These are phyloP conservation scores for Amaranthus cruentus DNA, from an alignment of 148 eudicot species.

Conservation along the genomic window DNA sequence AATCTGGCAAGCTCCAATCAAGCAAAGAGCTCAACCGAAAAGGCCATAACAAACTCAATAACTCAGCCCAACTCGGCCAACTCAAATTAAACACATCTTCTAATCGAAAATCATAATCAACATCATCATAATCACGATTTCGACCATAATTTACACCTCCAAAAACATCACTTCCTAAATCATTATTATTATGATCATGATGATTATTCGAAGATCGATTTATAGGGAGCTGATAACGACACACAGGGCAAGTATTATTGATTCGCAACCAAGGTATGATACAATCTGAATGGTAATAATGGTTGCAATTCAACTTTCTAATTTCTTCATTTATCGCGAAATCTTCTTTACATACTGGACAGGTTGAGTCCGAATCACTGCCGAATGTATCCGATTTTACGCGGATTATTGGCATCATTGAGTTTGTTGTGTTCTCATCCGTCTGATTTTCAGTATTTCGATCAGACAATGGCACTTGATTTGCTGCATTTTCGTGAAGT, in stretches of 20 bases:
- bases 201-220: background rate
- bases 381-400: slow-evolving; percentile 14
- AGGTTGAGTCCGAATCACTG: slow-evolving; percentile 23
- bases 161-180: background rate
- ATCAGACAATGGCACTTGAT: background rate
- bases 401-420: background rate
- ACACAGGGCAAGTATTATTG: slow-evolving; percentile 69
- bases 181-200: background rate
- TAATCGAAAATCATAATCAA: slow-evolving; percentile 17
- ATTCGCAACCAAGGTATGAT: slow-evolving; percentile 64
- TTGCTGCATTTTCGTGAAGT: background rate
- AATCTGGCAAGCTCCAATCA: slow-evolving; percentile 29
- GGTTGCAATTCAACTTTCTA: slow-evolving; percentile 48
- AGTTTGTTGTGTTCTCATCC: too few relatives aligned
- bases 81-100: slow-evolving; percentile 25
- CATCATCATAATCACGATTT: background rate
- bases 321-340: slow-evolving; percentile 42
- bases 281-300: slow-evolving; percentile 60
- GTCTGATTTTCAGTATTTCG: background rate
- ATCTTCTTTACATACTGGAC: slow-evolving; percentile 75
- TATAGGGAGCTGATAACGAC: slow-evolving; percentile 46
- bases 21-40: slow-evolving; percentile 27
- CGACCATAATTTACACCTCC: slow-evolving; percentile 1
- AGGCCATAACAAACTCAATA: slow-evolving; percentile 48
- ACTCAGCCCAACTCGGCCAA: slow-evolving; percentile 35